phyloP scores from a whole-genome alignment of 805 yeast genomes.

The Jamesozyma piceae region DNA sequence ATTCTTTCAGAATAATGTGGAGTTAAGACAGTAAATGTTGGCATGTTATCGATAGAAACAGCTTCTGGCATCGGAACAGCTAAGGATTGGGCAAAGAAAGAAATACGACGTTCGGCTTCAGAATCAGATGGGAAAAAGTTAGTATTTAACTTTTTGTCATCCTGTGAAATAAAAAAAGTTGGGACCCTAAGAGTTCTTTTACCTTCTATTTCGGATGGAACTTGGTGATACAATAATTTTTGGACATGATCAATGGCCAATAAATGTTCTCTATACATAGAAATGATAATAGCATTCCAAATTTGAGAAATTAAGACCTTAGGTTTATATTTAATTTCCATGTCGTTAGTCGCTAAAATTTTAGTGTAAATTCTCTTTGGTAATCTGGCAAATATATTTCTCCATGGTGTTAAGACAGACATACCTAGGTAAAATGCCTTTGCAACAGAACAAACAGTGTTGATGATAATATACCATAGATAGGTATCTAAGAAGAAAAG shows the following conservation, averaged over 20 bases:
- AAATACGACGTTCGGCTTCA: constrained; percentile 98
- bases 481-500: constrained; percentile 97
- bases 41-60: constrained; percentile 97
- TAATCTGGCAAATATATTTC: constrained; percentile 92
- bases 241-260: constrained; percentile 97
- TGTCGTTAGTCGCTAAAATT: constrained; percentile 93
- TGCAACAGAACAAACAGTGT: constrained; percentile 90
- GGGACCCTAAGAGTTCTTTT: constrained; percentile 97
- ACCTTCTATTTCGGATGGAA: constrained; percentile 94
- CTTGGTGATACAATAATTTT: constrained; percentile 93
- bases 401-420: constrained; percentile 97
- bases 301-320: constrained; percentile 96
- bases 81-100: constrained; percentile 96
- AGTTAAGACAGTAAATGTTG: constrained; percentile 91
- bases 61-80: constrained; percentile 99
- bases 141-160: constrained; percentile 76
- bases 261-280: constrained; percentile 98
- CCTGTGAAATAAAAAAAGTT: constrained; percentile 95
- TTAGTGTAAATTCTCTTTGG: constrained; percentile 98
- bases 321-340: constrained; percentile 98
- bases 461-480: constrained; percentile 94
- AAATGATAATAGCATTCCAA: constrained; percentile 97
- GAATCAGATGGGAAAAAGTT: constrained; percentile 95
- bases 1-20: constrained; percentile 97
- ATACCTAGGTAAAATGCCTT: constrained; percentile 97